These are phyloP conservation scores for Penicillium coprophilum DNA, from an alignment of 495 filamentous ascomycete species.

Conservation along the genomic window DNA sequence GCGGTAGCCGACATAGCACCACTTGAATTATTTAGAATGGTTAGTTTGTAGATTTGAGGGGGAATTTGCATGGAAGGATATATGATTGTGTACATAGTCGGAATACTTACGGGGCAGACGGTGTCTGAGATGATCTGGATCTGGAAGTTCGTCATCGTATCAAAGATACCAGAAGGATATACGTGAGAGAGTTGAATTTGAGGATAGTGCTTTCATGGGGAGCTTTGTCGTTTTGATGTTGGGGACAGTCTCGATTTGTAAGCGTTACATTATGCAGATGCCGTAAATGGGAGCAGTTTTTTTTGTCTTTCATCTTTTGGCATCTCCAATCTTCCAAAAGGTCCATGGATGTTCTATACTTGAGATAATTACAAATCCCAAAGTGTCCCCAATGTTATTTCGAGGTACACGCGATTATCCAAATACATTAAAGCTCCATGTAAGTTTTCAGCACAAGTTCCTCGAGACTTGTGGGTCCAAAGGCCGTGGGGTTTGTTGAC, in stretches of 20 bases:
- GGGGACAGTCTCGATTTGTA: slow-evolving; percentile 8
- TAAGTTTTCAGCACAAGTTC: too few relatives aligned
- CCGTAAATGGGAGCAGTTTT: background rate
- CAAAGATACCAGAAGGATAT: background rate
- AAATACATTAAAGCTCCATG: background rate
- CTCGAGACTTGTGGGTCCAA: background rate
- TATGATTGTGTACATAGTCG: slow-evolving; percentile 4
- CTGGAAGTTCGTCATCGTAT: slow-evolving; percentile 71
- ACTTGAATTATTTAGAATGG: slow-evolving; percentile 22
- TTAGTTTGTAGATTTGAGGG: slow-evolving; percentile 18
- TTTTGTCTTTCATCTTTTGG: background rate
- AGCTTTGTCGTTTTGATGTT: background rate
- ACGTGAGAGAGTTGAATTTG: background rate
- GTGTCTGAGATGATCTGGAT: slow-evolving; percentile 75
- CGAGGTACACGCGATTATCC: slow-evolving; percentile 1
- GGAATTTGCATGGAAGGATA: slow-evolving; percentile 1
- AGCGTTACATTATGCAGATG: background rate
- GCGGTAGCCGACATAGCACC: slow-evolving; percentile 83
- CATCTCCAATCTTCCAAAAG: background rate
- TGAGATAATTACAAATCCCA: background rate
- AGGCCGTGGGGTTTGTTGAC: background rate
- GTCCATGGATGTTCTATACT: background rate
- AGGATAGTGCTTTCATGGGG: background rate
- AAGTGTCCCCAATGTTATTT: background rate
- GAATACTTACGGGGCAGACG: slow-evolving; percentile 65